phyloP scores from a whole-genome alignment of 2,329 filamentous ascomycete species.

The Orbilia brochopaga region DNA sequence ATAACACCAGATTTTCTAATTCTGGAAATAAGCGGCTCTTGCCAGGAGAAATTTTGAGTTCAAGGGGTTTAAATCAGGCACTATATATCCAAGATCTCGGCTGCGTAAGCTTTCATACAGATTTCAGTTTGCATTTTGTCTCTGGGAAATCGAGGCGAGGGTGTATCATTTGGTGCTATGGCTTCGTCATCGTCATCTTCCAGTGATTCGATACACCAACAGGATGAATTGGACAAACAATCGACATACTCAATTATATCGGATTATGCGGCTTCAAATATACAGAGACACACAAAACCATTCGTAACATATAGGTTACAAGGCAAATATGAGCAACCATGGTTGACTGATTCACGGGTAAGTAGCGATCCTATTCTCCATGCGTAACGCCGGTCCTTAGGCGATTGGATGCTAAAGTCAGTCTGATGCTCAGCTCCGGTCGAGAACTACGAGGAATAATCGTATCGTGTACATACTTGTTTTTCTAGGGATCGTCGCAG shows the following conservation, averaged over 20 bases:
- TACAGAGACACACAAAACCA: conserved; percentile 24
- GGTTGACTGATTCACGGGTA: conserved; percentile 34
- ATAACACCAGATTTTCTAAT: no score
- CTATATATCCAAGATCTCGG: not conserved
- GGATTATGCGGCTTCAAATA: conserved; percentile 27
- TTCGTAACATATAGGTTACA: conserved; percentile 38
- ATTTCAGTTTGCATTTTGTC: not conserved
- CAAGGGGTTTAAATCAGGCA: not conserved
- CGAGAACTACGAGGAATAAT: conserved; percentile 21
- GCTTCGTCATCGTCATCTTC: conserved; percentile 18
- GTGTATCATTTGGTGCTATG: not conserved
- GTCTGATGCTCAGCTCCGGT: conserved; percentile 23
- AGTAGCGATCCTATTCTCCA: not conserved
- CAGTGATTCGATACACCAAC: not conserved
- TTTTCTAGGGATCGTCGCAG: conserved; percentile 7
- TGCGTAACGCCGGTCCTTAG: not conserved
- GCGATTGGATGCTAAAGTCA: not conserved
- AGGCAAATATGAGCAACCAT: conserved; percentile 26
- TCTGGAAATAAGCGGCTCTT: no score
- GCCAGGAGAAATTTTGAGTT: no score
- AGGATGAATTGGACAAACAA: not conserved
- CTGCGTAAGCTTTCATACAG: not conserved
- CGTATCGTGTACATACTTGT: conserved; percentile 15
- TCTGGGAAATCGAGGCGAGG: not conserved
- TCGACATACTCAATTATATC: conserved; percentile 40